phyloP scores from a whole-genome alignment of 306 rosid genomes.

The Casuarina cunninghamiana region DNA sequence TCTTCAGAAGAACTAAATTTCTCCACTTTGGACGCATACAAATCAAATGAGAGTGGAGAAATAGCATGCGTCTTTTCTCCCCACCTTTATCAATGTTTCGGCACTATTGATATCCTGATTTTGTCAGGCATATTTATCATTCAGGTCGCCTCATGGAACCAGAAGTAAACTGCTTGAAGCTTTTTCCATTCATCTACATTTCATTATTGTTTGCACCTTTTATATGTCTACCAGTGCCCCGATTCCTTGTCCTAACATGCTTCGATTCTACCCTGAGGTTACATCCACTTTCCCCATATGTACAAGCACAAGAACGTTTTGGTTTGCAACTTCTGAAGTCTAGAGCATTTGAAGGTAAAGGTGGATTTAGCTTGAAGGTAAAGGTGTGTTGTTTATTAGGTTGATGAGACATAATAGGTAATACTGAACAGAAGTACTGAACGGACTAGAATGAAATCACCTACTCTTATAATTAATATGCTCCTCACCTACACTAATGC shows the following conservation, averaged over 20 bases:
- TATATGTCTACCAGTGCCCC: slow-evolving; percentile 47
- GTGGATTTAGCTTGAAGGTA: background rate
- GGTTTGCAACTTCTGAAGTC: background rate
- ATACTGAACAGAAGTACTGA: background rate
- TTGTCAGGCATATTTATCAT: slow-evolving; percentile 39
- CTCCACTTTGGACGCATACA: slow-evolving; percentile 33
- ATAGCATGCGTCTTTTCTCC: slow-evolving; percentile 32
- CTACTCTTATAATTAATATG: background rate
- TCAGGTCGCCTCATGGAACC: slow-evolving; percentile 33
- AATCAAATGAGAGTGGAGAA: slow-evolving; percentile 26
- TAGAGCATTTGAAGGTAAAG: background rate
- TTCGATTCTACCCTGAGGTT: slow-evolving; percentile 16
- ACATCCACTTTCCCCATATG: slow-evolving; percentile 9
- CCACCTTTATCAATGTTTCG: slow-evolving; percentile 30
- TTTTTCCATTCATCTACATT: slow-evolving; percentile 21
- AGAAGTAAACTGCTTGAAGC: slow-evolving; percentile 23
- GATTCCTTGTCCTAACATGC: slow-evolving; percentile 39
- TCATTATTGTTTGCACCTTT: slow-evolving; percentile 25
- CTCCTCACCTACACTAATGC: background rate
- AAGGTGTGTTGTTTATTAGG: background rate
- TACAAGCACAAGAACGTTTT: background rate
- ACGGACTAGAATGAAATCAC: background rate
- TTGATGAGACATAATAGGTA: background rate
- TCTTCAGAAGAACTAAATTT: slow-evolving; percentile 38
- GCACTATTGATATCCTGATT: slow-evolving; percentile 58